A percentile compares a stretch with the other conserved stretches of the same genome.
phyloP scores from a whole-genome alignment of 2,329 filamentous ascomycete genomes.

The Monosporascus sp. region DNA sequence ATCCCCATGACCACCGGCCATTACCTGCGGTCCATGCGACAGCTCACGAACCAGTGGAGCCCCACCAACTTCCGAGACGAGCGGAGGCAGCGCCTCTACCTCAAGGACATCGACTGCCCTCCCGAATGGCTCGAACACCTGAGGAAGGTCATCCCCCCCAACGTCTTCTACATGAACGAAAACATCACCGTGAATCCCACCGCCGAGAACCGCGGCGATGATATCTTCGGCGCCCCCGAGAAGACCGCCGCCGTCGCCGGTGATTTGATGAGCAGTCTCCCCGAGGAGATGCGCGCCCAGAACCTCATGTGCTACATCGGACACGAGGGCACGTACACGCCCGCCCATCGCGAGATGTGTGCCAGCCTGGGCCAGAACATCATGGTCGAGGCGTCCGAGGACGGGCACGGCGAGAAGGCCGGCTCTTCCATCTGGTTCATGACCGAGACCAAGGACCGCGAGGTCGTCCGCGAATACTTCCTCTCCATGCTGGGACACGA shows the following conservation, averaged over 20 bases:
- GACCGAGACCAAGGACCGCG: conserved; percentile 91
- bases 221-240: conserved; percentile 43
- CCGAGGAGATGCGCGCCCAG: conserved; percentile 80
- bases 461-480: conserved; percentile 89
- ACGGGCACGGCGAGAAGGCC: conserved; percentile 67
- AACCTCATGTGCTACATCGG: conserved; percentile 99
- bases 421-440: conserved; percentile 98
- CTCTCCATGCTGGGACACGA: conserved; percentile 89
- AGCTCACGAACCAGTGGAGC: conserved; percentile 78
- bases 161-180: conserved; percentile 87
- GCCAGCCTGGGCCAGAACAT: conserved; percentile 94
- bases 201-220: conserved; percentile 28
- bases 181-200: conserved; percentile 43
- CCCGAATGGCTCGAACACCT: conserved; percentile 78
- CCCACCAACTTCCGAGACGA: conserved; percentile 71
- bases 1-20: conserved; percentile 84
- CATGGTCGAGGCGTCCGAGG: conserved; percentile 86
- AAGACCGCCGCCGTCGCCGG: conserved; percentile 67
- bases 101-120: conserved; percentile 97
- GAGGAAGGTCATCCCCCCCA: conserved; percentile 69
- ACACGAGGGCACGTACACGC: conserved; percentile 95
- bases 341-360: conserved; percentile 95
- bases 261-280: conserved; percentile 91
- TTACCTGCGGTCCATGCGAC: conserved; percentile 82
- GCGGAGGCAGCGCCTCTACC: conserved; percentile 77